Evolutionary conservation across 176 grass and related monocot genomes (phyloP).

Genomic region (Musa schizocarpa): DNA sequence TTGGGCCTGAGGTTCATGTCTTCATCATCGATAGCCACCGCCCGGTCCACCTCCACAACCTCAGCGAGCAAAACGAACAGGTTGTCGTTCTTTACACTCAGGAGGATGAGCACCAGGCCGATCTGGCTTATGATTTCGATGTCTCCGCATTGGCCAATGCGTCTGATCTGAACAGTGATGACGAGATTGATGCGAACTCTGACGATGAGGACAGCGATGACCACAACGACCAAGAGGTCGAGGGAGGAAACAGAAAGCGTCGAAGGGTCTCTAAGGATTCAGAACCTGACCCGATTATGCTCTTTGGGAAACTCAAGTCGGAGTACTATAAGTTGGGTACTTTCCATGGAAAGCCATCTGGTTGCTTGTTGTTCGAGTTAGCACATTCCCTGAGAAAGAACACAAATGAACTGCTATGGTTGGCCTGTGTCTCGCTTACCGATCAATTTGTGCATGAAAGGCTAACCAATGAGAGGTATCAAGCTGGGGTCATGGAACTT

Average conservation of each 20-base stretch:
- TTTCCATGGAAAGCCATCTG: slow-evolving; percentile 88
- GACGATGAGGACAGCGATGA: slow-evolving; percentile 31
- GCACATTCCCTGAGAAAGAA: slow-evolving; percentile 60
- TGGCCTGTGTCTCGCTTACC: slow-evolving; percentile 68
- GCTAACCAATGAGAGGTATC: slow-evolving; percentile 86
- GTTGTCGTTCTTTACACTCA: slow-evolving; percentile 64
- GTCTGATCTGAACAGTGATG: slow-evolving; percentile 45
- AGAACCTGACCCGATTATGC: slow-evolving; percentile 45
- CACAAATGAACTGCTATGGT: slow-evolving; percentile 85
- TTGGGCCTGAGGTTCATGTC: slow-evolving; percentile 22
- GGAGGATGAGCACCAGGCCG: slow-evolving; percentile 70
- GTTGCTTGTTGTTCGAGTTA: slow-evolving; percentile 79
- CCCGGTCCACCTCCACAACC: slow-evolving; percentile 75
- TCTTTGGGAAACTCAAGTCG: slow-evolving; percentile 46
- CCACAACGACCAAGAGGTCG: slow-evolving; percentile 32
- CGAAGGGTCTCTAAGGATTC: slow-evolving; percentile 22
- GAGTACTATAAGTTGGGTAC: slow-evolving; percentile 80
- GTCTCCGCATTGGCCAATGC: slow-evolving; percentile 62
- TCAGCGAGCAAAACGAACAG: slow-evolving; percentile 44
- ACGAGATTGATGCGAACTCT: slow-evolving; percentile 17
- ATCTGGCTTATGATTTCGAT: slow-evolving; percentile 75
- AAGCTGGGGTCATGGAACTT: slow-evolving; percentile 71
- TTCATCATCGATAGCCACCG: slow-evolving; percentile 74
- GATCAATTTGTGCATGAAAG: slow-evolving; percentile 94
- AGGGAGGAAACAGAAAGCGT: slow-evolving; percentile 32